Percentiles rank a stretch among this genome's conserved stretches.
Conservation (phyloP, 352 stramenopile species). For the Phytophthora macrochlamydospora region DNA sequence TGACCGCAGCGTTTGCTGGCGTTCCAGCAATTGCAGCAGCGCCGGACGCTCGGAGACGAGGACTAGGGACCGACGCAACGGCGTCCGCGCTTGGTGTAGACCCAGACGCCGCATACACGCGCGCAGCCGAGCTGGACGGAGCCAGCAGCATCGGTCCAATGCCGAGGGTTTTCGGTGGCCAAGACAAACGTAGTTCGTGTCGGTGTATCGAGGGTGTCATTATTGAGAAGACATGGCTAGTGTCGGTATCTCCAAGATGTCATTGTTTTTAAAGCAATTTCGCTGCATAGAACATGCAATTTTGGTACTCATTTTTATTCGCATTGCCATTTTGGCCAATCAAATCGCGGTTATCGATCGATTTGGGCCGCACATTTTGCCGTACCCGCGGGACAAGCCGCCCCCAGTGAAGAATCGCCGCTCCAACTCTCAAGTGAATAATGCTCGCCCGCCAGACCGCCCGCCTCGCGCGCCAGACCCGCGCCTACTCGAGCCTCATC, state of each 20-base stretch:
- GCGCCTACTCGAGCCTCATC: constrained; percentile 62
- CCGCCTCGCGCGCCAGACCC: constrained; percentile 43
- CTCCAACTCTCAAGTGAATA: constrained; percentile 20
- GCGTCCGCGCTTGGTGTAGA: constrained; percentile 2
- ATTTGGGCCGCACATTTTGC: constrained; percentile 14
- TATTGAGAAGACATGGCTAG: no score
- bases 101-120: constrained; percentile 21
- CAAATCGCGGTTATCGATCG: no score
- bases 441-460: constrained; percentile 68
- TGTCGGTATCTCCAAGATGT: no score
- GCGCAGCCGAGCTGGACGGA: constrained; percentile 14
- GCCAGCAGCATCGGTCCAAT: constrained; percentile 24
- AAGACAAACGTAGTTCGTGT: background rate
- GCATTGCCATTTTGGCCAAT: no score
- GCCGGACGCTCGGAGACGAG: background rate
- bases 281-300: no score
- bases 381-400: constrained; percentile 10
- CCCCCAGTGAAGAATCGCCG: constrained; percentile 36
- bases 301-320: no score
- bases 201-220: no score
- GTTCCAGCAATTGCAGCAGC: background rate
- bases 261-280: no score
- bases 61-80: constrained; percentile 3
- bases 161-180: constrained; percentile 17
- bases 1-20: constrained; percentile 3